Percentiles rank a stretch among this genome's conserved stretches.
Evolutionary conservation across 805 yeast genomes (phyloP).

Genomic region (Candida manassasensis): DNA sequence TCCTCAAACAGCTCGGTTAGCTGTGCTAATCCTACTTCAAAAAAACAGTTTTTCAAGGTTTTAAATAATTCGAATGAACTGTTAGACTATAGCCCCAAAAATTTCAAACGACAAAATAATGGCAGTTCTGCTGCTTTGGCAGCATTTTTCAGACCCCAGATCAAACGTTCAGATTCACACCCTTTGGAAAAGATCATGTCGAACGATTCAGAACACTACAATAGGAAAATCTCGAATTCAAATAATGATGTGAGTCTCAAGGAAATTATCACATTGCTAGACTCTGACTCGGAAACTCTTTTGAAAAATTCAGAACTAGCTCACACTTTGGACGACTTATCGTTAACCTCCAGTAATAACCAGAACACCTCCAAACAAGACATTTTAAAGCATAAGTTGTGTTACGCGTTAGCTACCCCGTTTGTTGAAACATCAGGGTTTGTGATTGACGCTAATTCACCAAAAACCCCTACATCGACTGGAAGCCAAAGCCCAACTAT

Average conservation of each 20-base stretch:
- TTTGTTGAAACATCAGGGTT: constrained; percentile 43
- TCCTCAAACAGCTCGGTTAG: constrained; percentile 1
- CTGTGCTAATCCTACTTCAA: background rate
- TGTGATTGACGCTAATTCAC: constrained; percentile 13
- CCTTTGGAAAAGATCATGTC: constrained; percentile 19
- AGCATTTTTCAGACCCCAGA: constrained; percentile 38
- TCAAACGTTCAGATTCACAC: constrained; percentile 33
- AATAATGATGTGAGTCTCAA: constrained; percentile 35
- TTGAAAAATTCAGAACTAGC: constrained; percentile 39
- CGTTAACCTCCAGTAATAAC: constrained; percentile 38
- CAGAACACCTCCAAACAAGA: constrained; percentile 33
- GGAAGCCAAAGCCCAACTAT: constrained; percentile 9
- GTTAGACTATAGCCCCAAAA: constrained; percentile 5
- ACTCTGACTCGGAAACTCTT: constrained; percentile 27
- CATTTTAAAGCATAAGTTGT: constrained; percentile 40
- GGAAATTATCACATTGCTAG: constrained; percentile 46
- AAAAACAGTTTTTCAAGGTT: background rate
- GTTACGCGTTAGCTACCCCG: constrained; percentile 66
- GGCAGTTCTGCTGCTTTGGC: constrained; percentile 47
- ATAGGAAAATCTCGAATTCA: constrained; percentile 1
- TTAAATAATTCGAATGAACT: constrained; percentile 5
- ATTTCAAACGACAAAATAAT: constrained; percentile 31
- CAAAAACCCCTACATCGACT: constrained; percentile 18
- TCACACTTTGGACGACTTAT: constrained; percentile 52
- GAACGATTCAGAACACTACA: constrained; percentile 6